phyloP scores from a whole-genome alignment of 768 basidiomycete genomes.

The Collybia nuda region DNA sequence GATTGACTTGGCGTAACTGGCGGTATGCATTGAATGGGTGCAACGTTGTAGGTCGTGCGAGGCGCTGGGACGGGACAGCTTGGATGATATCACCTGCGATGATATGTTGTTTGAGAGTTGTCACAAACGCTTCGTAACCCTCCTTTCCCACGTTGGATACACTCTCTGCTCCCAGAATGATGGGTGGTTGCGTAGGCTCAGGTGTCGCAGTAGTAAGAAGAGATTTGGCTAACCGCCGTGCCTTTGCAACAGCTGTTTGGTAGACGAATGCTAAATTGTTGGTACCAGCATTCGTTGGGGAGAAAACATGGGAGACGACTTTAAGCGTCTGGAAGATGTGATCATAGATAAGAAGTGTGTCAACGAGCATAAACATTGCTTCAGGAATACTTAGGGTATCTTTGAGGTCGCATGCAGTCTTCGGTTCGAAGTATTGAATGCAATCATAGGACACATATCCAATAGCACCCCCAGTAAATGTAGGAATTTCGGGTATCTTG shows the following conservation, averaged over 20 bases:
- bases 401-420: constrained; percentile 71
- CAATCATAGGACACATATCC: constrained; percentile 98
- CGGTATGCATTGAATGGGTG: constrained; percentile 99
- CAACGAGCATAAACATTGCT: constrained; percentile 94
- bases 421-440: constrained; percentile 95
- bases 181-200: constrained; percentile 68
- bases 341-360: constrained; percentile 94
- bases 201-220: constrained; percentile 53
- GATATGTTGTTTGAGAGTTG: constrained; percentile 90
- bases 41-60: constrained; percentile 79
- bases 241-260: constrained; percentile 81
- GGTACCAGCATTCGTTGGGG: constrained; percentile 65
- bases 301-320: constrained; percentile 94
- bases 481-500: constrained; percentile 87
- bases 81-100: constrained; percentile 98
- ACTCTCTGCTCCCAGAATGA: constrained; percentile 62
- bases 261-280: constrained; percentile 83
- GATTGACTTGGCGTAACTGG: constrained; percentile 91
- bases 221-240: constrained; percentile 74
- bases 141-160: constrained; percentile 91
- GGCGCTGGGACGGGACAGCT: constrained; percentile 93
- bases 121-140: constrained; percentile 91
- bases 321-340: constrained; percentile 95
- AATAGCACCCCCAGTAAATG: constrained; percentile 96
- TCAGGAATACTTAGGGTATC: constrained; percentile 91